Evolutionary conservation across 106 monocot species (phyloP), one percentile per base, ranked within the genome.

Genomic region (Acanthochlamys bracteata): DNA sequence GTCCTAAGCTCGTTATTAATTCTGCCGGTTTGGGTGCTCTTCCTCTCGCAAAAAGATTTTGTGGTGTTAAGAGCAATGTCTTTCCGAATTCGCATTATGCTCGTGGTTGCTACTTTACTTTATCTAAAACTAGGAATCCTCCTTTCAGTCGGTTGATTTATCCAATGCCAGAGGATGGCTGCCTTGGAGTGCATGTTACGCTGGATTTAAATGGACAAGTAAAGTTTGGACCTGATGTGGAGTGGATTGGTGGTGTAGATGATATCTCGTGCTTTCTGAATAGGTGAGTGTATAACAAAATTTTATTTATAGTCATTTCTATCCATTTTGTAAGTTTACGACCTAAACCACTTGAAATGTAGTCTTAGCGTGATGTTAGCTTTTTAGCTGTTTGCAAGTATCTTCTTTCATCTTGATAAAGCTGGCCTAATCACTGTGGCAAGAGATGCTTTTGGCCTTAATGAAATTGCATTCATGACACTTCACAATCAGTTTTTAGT

Each of bases 181-280:
- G 96, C 23, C 75, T 98, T 69, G 96, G 96, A 41, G 88, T 98
- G 21, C 96, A 98, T 76, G 96, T 88, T 45, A 98, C 91, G 20
- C 56, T 98, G 41, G 91, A 98, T 65, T 67, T 98, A 49, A 80
- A 81, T 76, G 91, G 91, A 7, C 63, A 59, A 20, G 67, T 85
- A 23, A 91, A 85, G 75, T 98, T 98, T 83, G 96, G 91, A 33
- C 96, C 96, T 17, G 88, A 98, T 77, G 96, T 98, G 42, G 85
- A 91, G 79, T 98, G 96, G 96, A 88, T 98, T 24, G 53, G 73
- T 57, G 71, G 72, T 63, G 24, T 80, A 21, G 83, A 88, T 79
- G 85, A 79, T 66, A 70, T 70, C 39, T 83, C 83, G 46, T 64
- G 82, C 69, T 88, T 91, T 73, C 71, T 83, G 22, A 81, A 85